These are phyloP conservation scores for Ophiostoma perfectum DNA, from an alignment of 2,329 filamentous ascomycete genomes.

Conservation along the genomic window DNA sequence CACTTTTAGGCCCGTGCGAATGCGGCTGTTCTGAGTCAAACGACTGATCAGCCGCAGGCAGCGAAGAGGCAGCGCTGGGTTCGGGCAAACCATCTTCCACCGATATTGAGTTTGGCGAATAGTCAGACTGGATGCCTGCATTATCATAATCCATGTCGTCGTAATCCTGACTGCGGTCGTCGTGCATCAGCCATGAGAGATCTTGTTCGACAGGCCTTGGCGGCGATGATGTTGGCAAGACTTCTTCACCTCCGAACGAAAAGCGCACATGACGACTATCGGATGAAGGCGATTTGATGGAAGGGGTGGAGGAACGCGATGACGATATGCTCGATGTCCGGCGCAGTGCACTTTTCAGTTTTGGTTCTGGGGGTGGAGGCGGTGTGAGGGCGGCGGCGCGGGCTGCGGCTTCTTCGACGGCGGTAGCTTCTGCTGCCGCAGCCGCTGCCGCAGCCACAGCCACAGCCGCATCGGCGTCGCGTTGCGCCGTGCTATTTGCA, in stretches of 20 bases:
- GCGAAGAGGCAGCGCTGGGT: not conserved
- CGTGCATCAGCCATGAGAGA: constrained; percentile 24
- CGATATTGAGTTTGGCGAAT: not conserved
- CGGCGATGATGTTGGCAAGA: constrained; percentile 55
- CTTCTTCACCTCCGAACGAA: constrained; percentile 54
- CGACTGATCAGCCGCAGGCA: constrained; percentile 28
- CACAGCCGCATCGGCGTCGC: constrained; percentile 19
- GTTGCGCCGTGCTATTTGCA: not conserved
- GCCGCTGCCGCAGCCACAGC: not conserved
- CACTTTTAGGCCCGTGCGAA: constrained; percentile 8
- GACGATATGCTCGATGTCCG: constrained; percentile 48
- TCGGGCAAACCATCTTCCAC: not conserved
- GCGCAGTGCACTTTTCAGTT: constrained; percentile 54
- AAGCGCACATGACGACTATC: constrained; percentile 54
- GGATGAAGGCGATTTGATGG: not conserved
- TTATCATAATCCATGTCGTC: not conserved
- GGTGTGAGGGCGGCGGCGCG: not conserved
- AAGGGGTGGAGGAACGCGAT: constrained; percentile 16
- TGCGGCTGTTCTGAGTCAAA: constrained; percentile 10
- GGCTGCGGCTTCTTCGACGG: constrained; percentile 23
- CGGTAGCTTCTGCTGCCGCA: constrained; percentile 21
- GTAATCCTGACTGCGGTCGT: constrained; percentile 3
- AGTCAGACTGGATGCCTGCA: not conserved
- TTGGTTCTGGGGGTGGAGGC: constrained; percentile 32
- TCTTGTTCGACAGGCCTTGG: constrained; percentile 25